Conservation (phyloP, 495 filamentous ascomycete genomes). For the Aspergillus asperescens region DNA sequence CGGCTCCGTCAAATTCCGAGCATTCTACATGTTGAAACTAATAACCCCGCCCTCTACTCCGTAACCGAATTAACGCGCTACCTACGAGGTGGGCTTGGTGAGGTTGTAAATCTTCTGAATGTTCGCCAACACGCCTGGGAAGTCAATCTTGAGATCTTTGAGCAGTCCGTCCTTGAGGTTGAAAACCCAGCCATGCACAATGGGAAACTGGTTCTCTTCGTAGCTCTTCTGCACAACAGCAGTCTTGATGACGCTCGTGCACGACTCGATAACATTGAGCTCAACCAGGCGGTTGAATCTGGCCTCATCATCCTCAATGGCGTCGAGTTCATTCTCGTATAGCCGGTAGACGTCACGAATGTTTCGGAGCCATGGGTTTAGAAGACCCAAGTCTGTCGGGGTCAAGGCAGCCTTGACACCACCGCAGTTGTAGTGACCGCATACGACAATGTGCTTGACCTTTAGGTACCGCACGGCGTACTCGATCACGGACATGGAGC, state of each 20-base stretch:
- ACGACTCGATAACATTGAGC: slow-evolving; percentile 60
- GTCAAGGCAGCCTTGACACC: slow-evolving; percentile 64
- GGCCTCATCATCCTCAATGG: slow-evolving; percentile 42
- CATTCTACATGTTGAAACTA: background rate
- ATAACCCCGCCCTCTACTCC: slow-evolving; percentile 2
- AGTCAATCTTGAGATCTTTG: slow-evolving; percentile 47
- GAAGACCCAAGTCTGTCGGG: slow-evolving; percentile 58
- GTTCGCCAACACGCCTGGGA: slow-evolving; percentile 23
- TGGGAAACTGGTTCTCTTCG: slow-evolving; percentile 52
- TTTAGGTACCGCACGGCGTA: slow-evolving; percentile 68
- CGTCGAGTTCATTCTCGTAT: slow-evolving; percentile 38
- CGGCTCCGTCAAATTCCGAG: background rate
- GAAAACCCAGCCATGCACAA: slow-evolving; percentile 66
- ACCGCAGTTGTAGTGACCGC: slow-evolving; percentile 77
- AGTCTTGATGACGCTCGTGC: slow-evolving; percentile 56
- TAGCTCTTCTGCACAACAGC: slow-evolving; percentile 58
- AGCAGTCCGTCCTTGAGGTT: slow-evolving; percentile 56
- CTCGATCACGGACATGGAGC: slow-evolving; percentile 66
- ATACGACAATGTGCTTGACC: slow-evolving; percentile 76
- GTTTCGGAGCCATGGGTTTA: slow-evolving; percentile 76
- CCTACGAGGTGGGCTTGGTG: background rate
- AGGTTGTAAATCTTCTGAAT: slow-evolving; percentile 35
- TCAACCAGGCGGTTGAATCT: slow-evolving; percentile 54
- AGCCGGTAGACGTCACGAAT: slow-evolving; percentile 56
- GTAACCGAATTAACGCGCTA: background rate